Evolutionary conservation across 164 flowering plant species (phyloP), one percentile per base, ranked within the genome.

Genomic region (Liriodendron chinense): DNA sequence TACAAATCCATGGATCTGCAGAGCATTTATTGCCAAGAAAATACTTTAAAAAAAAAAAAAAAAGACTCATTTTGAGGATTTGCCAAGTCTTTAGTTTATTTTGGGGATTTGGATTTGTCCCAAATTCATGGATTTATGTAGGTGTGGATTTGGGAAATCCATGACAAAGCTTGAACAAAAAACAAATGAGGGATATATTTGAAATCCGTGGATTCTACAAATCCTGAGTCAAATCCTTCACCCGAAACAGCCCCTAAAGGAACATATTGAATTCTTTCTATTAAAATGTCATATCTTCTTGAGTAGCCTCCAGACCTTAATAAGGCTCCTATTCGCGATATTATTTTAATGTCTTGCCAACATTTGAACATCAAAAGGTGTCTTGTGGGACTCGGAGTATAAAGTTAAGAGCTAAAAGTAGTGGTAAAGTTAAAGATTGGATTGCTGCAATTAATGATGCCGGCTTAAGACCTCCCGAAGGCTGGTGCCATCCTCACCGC

Each of bases 401-500:
- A 74, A 89, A 80, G 75, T 64, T 96, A 74, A 88, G 99, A 80
- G 77, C 83, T 47, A 91, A 81, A 80, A 91, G 80, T 77, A 79
- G 78, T 81, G 82, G 89, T 22, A 94, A 88, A 85, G 89, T 88
- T 72, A 91, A 84, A 82, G 94, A 92, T 61, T 96, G 99, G 99
- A 97, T 96, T 78, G 90, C 97, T 78, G 92, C 98, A 67, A 89
- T 96, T 74, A 96, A 96, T 82, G 99, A 94, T 87, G 97, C 98
- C 77, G 99, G 91, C 43, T 86, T 93, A 72, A 85, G 88, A 83
- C 98, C 98, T 78, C 98, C 97, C 50, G 99, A 96, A 81, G 99
- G 99, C 61, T 96, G 99, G 99, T 94, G 99, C 77, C 92, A 96
- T 83, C 98, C 96, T 72, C 99, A 96, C 78, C 95, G 99, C 14